Evolutionary conservation across 2,329 filamentous ascomycete species (phyloP).

Genomic region (Colletotrichum destructivum): DNA sequence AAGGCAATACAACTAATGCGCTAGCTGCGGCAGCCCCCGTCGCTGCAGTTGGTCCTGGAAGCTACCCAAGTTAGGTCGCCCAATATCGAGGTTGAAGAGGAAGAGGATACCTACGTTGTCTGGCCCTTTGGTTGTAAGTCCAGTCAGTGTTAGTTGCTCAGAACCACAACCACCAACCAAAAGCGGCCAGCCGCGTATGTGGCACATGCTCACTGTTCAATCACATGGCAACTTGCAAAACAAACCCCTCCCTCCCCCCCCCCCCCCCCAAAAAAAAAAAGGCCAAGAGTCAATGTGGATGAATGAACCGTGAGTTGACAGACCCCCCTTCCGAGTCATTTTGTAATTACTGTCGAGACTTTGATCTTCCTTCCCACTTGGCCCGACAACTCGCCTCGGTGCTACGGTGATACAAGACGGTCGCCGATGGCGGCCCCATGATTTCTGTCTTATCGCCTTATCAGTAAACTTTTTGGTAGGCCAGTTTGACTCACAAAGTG

Average conservation of each 20-base stretch:
- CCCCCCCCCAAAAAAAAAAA: no score
- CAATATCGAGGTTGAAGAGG: no score
- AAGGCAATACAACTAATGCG: not conserved
- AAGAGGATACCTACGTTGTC: no score
- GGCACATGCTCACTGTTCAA: not conserved
- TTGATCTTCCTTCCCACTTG: not conserved
- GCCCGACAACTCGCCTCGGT: slow-evolving; percentile 36
- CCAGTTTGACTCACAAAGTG: slow-evolving; percentile 38
- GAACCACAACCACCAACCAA: not conserved
- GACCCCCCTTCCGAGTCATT: not conserved
- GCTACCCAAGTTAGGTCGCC: not conserved
- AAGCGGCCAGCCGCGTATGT: not conserved
- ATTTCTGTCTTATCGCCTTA: slow-evolving; percentile 38
- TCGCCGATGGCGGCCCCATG: slow-evolving; percentile 33
- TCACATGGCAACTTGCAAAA: not conserved
- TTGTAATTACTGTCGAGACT: not conserved
- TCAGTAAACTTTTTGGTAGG: slow-evolving; percentile 37
- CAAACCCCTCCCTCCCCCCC: no score
- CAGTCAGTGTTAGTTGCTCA: not conserved
- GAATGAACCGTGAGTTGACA: not conserved
- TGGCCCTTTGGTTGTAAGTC: not conserved
- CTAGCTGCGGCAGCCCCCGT: slow-evolving; percentile 21
- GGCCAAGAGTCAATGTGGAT: no score
- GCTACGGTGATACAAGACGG: slow-evolving; percentile 38
- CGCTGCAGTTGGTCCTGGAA: slow-evolving; percentile 2